A percentile compares a stretch with the other conserved stretches of the same genome.
Evolutionary conservation across 345 rosid genomes (phyloP).

Genomic region (Gossypium mustelinum): DNA sequence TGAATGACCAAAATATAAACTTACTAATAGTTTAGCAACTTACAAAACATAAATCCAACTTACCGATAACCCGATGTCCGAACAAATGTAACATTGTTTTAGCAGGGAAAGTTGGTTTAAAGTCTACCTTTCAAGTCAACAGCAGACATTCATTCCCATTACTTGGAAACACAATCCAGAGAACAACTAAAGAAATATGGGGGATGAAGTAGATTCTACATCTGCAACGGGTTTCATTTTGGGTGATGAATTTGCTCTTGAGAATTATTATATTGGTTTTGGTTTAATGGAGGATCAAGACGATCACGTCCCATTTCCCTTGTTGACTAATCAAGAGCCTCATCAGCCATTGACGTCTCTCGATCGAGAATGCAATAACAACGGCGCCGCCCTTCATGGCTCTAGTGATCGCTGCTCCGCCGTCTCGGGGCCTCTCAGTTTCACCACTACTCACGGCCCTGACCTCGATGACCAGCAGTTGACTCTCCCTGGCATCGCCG

Average conservation of each 20-base stretch:
- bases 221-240: slow-evolving; percentile 4
- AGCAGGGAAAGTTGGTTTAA: too few species aligned
- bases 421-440: slow-evolving; percentile 11
- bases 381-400: neutral
- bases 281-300: slow-evolving; percentile 4
- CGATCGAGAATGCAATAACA: slow-evolving; percentile 5
- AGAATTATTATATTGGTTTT: neutral
- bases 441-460: neutral
- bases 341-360: neutral
- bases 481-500: neutral
- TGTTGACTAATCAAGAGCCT: neutral
- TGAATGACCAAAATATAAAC: too few species aligned
- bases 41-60: too few species aligned
- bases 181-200: neutral
- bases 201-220: slow-evolving; percentile 5
- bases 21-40: too few species aligned
- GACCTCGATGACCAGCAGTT: slow-evolving; percentile 5
- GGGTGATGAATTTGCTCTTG: neutral
- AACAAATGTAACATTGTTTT: too few species aligned
- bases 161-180: neutral
- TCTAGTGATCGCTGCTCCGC: slow-evolving; percentile 8
- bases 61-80: too few species aligned
- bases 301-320: slow-evolving; percentile 5
- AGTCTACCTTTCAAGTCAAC: too few species aligned
- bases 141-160: neutral